Conservation (phyloP, 306 rosid species). For the Urtica urens region DNA sequence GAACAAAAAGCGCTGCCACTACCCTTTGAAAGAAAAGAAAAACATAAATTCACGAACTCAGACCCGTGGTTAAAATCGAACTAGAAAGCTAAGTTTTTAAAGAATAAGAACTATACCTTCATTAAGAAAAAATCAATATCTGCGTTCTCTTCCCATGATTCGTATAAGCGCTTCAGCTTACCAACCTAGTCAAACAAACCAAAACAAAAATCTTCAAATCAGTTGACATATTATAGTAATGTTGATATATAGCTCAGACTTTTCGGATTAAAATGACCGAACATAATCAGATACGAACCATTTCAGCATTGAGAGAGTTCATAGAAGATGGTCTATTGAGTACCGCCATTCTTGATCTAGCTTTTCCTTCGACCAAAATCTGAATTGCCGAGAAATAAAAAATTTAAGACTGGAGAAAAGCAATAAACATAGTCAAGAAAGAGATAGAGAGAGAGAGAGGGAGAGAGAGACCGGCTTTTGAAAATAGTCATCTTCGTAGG, state of each 20-base stretch:
- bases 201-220: slow-evolving; percentile 3
- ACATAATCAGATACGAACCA: slow-evolving; percentile 23
- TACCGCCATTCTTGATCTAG: slow-evolving; percentile 69
- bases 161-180: slow-evolving; percentile 71
- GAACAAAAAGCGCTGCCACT: slow-evolving; percentile 87
- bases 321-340: slow-evolving; percentile 64
- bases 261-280: neutral
- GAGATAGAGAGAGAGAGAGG: neutral
- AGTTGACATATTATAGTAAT: neutral
- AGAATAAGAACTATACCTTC: slow-evolving; percentile 42
- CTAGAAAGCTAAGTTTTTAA: neutral
- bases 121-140: slow-evolving; percentile 76
- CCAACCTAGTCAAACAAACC: slow-evolving; percentile 44
- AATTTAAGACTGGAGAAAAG: neutral
- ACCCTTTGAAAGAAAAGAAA: slow-evolving; percentile 49
- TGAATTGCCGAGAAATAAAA: slow-evolving; percentile 22
- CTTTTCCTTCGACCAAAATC: slow-evolving; percentile 80
- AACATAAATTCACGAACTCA: neutral
- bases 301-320: slow-evolving; percentile 54
- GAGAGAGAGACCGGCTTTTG: slow-evolving; percentile 39
- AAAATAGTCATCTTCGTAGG: slow-evolving; percentile 28
- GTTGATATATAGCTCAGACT: neutral
- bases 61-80: no score
- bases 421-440: neutral
- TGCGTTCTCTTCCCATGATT: slow-evolving; percentile 92